Base-by-base conservation (phyloP, 2,329 filamentous ascomycete genomes). In the Reticulascus tulasneorum region DNA sequence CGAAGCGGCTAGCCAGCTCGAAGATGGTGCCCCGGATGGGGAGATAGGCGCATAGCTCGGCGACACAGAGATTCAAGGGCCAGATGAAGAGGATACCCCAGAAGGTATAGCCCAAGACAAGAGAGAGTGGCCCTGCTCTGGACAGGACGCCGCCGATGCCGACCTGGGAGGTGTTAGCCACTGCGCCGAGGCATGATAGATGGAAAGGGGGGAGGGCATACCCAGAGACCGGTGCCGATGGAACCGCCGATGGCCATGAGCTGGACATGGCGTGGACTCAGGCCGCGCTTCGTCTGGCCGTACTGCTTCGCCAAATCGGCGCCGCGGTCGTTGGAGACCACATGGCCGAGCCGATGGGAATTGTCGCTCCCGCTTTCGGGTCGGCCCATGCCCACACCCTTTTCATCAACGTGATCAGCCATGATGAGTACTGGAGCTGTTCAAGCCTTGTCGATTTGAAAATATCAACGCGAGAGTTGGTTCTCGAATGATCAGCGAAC, bases 41-140 rank as follows among this genome's bases (percentile, higher is more conserved):
- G 17, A 77, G 60, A 42, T 73, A 76, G 7, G 73, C 67, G 35
- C 67, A 69, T 70, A 79, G 77, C 55, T 79, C 76, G 35, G 71
- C 75, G 22, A 79, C 63, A 44, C 59, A 64, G 42, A 69, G 47
- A 55, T 67, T 62, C 30, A 56, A 37, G 10, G 64, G 66, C 64
- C 63, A 69, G 47, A 67, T 58, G 53, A 62, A 68, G 44, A 61
- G 55, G 24, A 64, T 38, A 30, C 64, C 64, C 64, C 63, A 69
- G 49, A 66, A 57, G 31, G 64, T 47, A 48, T 68, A 69, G 11
- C 65, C 66, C 23, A 69, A 59, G 23, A 69, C 33, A 9, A 69
- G 57, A 8, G 64, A 66, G 32, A 69, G 53, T 7, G 66, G 65
- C 18, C 66, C 66, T 27, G 65, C 60, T 26, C 59, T 53, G 40